Evolutionary conservation across 768 basidiomycete species (phyloP), one percentile per base, ranked within the genome.

Genomic region (Hygrocybe punicea): DNA sequence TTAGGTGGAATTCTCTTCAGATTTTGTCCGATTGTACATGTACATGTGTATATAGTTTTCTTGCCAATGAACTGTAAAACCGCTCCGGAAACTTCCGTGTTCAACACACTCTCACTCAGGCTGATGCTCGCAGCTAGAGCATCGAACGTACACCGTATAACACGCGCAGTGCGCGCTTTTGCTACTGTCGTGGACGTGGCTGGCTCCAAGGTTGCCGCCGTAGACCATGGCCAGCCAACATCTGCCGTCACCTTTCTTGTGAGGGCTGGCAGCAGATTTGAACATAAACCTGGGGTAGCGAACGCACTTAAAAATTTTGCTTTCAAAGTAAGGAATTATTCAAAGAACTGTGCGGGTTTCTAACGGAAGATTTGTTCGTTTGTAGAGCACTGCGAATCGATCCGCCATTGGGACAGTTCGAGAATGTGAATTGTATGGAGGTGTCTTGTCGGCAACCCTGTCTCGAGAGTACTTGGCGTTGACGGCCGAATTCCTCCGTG

Each of bases 251-350:
- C 93, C 50, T 79, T 98, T 66, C 82, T 96, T 60, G 84, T 97
- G 72, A 96, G 94, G 73, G 96, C 92, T 55, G 96, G 96, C 54
- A 86, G 86, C 67, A 80, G 97, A 66, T 94, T 85, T 71, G 90
- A 99, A 79, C 74, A 84, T 60, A 87, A 87, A 69, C 84, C 93
- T 42, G 96, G 96, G 65, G 84, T 93, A 57, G 94, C 96, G 2
- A 91, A 96, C 78, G 87, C 85, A 59, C 81, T 98, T 73, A 97
- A 97, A 83, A 95, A 93, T 84, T 98, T 94, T 82, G 89, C 94
- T 58, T 98, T 96, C 86, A 98, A 97, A 89, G 96, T 98, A 63
- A 48, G 85, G 68, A 25, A 45, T 46, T 11, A 37, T 55, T 42
- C 54, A 4, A 5, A 45, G 17, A 9, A 34, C 6, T 56, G n/a